phyloP scores from a whole-genome alignment of 2,329 filamentous ascomycete genomes.

The Metarhizium guizhouense region DNA sequence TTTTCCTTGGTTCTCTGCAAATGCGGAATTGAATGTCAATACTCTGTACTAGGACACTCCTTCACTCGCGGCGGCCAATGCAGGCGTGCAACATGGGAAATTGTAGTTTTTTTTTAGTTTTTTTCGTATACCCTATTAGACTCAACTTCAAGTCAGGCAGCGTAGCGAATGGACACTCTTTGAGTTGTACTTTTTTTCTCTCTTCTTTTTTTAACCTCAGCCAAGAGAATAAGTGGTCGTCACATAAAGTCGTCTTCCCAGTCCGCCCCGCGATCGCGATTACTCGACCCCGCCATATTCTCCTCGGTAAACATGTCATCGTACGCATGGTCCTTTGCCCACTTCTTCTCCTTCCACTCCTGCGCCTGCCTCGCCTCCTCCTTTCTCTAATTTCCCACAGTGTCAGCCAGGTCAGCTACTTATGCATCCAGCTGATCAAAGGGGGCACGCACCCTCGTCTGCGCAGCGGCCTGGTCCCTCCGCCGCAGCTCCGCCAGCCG shows the following conservation, averaged over 20 bases:
- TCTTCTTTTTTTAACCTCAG: too few species aligned
- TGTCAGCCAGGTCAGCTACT: too few species aligned
- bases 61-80: neutral
- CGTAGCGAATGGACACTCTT: neutral
- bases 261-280: constrained; percentile 70
- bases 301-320: constrained; percentile 86
- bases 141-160: neutral
- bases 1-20: neutral
- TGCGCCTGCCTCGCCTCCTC: constrained; percentile 65
- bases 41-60: neutral
- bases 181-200: neutral
- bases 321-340: constrained; percentile 95
- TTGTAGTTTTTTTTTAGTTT: neutral
- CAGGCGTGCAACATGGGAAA: neutral
- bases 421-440: too few species aligned
- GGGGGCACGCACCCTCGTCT: constrained; percentile 50
- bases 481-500: constrained; percentile 62
- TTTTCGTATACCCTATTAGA: too few species aligned
- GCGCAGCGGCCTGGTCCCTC: constrained; percentile 55
- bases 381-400: constrained; percentile 48
- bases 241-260: constrained; percentile 95
- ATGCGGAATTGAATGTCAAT: too few species aligned
- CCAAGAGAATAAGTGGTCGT: neutral
- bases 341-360: constrained; percentile 83
- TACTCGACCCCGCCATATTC: constrained; percentile 66